Base-by-base conservation (phyloP, 2,329 filamentous ascomycete species). In the Didymella pinodella region DNA sequence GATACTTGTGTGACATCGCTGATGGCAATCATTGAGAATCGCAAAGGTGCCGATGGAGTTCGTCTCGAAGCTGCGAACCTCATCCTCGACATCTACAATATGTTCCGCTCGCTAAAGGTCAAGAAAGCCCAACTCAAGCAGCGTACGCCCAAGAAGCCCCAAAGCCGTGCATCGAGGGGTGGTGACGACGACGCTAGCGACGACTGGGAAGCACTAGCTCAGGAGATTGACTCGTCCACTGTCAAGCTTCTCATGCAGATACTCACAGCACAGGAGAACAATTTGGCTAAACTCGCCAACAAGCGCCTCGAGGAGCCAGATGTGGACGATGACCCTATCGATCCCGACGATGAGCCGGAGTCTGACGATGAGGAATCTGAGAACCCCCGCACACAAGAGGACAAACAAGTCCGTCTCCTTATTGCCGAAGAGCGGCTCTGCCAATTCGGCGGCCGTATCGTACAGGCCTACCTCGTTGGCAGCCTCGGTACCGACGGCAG, bases 371-470 rank as follows among this genome's bases (percentile, higher is more conserved):
- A 88, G 26, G 81, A 83, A 26, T 76, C 73, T 2, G 75, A 75
- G 28, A 65, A 72, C 36, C 74, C 77, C 2, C 68, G 73, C 5
- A 64, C 43, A 80, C 84, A 29, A 20, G 72, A 85, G 41, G 81
- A 86, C 29, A 82, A 83, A 52, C 82, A 84, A 69, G 82, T 90
- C 70, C 84, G 86, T 57, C 86, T 88, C 56, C 84, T 97, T 32
- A 84, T 93, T 58, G 88, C 92, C 0, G 95, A 98, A 77, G 90
- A 94, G 73, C 86, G 88, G 20, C 84, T 98, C 0, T 98, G 94
- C 77, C 90, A 94, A 68, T 82, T 97, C 26, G 89, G 93, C 0
- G 90, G 88, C 62, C 96, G 95, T 74, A 86, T 96, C 43, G 90
- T 97, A 36, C 85, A 96, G 41, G 90, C 89, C 12, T 88, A 96